Conservation (phyloP, 805 yeast genomes). For the Jamesozyma piceae region DNA sequence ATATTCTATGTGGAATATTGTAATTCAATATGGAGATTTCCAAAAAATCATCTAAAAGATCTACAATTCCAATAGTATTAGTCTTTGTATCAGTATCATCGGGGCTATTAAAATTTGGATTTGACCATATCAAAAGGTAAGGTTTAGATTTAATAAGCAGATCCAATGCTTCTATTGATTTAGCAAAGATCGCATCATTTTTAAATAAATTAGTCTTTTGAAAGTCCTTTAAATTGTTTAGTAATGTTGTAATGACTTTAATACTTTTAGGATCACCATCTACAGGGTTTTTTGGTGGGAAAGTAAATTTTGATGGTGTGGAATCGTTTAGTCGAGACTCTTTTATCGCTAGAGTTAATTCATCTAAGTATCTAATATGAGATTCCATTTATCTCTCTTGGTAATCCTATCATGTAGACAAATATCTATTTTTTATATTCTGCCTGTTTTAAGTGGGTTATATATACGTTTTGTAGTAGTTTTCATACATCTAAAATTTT, state of each 20-base stretch:
- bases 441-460: no score
- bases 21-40: constrained; percentile 12
- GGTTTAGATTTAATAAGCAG: constrained; percentile 19
- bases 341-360: constrained; percentile 22
- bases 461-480: not conserved
- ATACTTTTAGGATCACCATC: constrained; percentile 13
- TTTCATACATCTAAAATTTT: no score
- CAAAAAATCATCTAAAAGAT: constrained; percentile 12
- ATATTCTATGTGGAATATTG: constrained; percentile 12
- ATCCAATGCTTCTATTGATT: constrained; percentile 23
- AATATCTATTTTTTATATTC: not conserved
- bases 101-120: not conserved
- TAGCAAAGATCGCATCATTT: constrained; percentile 20
- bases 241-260: constrained; percentile 16
- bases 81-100: not conserved
- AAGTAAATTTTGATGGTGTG: not conserved
- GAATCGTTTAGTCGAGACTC: constrained; percentile 5
- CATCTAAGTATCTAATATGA: constrained; percentile 25
- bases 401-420: not conserved
- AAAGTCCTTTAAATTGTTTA: constrained; percentile 14
- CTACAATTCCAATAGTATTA: constrained; percentile 11
- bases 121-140: constrained; percentile 6
- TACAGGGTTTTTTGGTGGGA: constrained; percentile 1
- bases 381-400: constrained; percentile 15
- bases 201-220: constrained; percentile 7